Evolutionary conservation across 2,329 filamentous ascomycete genomes (phyloP).

Genomic region (Ophiostoma pallidulum): DNA sequence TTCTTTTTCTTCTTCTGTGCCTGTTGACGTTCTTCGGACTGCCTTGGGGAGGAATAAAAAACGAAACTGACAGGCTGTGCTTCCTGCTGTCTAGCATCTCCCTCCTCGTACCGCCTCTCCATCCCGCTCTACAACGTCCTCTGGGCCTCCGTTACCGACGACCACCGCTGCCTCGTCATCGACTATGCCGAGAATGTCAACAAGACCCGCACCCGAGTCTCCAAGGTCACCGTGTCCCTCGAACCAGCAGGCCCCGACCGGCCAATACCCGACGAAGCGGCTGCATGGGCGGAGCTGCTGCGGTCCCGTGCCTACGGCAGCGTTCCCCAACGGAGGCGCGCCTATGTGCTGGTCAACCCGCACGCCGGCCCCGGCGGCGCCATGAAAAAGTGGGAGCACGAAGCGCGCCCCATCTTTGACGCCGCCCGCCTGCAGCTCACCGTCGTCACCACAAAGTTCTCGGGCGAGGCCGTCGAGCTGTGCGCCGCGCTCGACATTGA

Average conservation of each 20-base stretch:
- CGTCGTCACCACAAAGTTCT: conserved; percentile 58
- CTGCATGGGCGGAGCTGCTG: conserved; percentile 54
- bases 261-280: conserved; percentile 33
- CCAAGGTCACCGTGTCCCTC: conserved; percentile 28
- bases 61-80: not conserved
- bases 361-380: conserved; percentile 77
- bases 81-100: not conserved
- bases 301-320: conserved; percentile 65
- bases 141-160: conserved; percentile 54
- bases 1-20: not conserved
- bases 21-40: too few species aligned
- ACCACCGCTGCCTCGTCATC: conserved; percentile 54
- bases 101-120: conserved; percentile 11
- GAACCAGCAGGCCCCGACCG: conserved; percentile 16
- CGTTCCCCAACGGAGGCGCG: conserved; percentile 56
- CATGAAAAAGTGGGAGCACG: conserved; percentile 59
- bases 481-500: conserved; percentile 67
- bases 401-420: conserved; percentile 73
- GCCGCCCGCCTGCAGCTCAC: conserved; percentile 72
- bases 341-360: conserved; percentile 86
- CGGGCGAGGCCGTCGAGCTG: conserved; percentile 72
- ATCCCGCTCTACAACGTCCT: conserved; percentile 78
- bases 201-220: conserved; percentile 50
- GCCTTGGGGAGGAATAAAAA: too few species aligned
- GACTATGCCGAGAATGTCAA: conserved; percentile 57